phyloP scores from a whole-genome alignment of 805 yeast genomes.

The Metschnikowia shivogae region DNA sequence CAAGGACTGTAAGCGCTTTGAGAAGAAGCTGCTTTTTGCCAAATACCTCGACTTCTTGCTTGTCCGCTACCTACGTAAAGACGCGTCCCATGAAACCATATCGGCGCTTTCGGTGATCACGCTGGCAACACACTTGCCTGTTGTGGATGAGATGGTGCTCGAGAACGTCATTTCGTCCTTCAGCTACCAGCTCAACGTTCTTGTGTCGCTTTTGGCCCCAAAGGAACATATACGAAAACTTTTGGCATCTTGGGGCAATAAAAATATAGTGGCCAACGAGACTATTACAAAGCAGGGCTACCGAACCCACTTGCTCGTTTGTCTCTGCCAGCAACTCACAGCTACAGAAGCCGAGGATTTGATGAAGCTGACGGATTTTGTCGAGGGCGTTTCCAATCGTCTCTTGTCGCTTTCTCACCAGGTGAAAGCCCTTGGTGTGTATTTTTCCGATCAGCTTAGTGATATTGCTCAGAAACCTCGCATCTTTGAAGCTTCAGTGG shows the following conservation, averaged over 20 bases:
- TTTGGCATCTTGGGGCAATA: constrained; percentile 27
- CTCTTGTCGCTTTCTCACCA: constrained; percentile 45
- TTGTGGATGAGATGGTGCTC: constrained; percentile 20
- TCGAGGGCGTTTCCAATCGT: constrained; percentile 50
- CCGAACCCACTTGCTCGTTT: constrained; percentile 45
- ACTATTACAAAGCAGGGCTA: constrained; percentile 43
- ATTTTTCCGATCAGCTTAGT: constrained; percentile 51
- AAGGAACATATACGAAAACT: not conserved
- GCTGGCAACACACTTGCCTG: constrained; percentile 8
- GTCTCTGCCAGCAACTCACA: constrained; percentile 24
- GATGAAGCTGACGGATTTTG: constrained; percentile 36
- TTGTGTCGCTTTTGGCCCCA: constrained; percentile 10
- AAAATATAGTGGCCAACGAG: constrained; percentile 32
- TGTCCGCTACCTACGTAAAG: constrained; percentile 8
- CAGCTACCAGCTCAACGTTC: constrained; percentile 9
- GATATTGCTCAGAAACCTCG: constrained; percentile 23
- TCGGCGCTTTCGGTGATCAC: constrained; percentile 19
- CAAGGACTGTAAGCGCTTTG: constrained; percentile 22
- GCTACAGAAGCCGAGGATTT: constrained; percentile 22
- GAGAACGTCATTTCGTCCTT: constrained; percentile 18
- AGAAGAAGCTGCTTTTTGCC: constrained; percentile 20
- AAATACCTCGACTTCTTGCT: constrained; percentile 15
- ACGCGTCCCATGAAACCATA: constrained; percentile 8
- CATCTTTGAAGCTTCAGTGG: constrained; percentile 24
- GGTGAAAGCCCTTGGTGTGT: constrained; percentile 52